These are phyloP conservation scores for Claviceps sp. DNA, from an alignment of 2,329 filamentous ascomycete genomes.

Conservation along the genomic window DNA sequence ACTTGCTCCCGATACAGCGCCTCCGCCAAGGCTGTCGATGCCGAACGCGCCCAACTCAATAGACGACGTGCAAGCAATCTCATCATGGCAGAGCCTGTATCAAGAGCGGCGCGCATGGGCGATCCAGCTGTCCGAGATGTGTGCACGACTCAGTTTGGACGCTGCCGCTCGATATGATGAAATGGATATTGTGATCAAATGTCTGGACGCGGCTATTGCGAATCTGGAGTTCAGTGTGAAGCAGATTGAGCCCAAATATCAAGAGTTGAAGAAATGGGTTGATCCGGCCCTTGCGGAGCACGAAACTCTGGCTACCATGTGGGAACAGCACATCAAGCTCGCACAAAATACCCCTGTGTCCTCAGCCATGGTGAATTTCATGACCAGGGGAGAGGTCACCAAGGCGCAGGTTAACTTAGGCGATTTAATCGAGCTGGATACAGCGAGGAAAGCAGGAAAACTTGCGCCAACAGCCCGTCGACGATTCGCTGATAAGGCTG, in stretches of 20 bases:
- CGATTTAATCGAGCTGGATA: conserved; percentile 63
- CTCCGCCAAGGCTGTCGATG: conserved; percentile 41
- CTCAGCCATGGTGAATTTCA: conserved; percentile 50
- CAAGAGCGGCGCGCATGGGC: conserved; percentile 73
- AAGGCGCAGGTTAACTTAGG: conserved; percentile 47
- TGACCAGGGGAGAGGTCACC: conserved; percentile 35
- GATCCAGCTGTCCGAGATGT: conserved; percentile 53
- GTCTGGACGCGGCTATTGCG: conserved; percentile 70
- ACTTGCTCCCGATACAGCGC: conserved; percentile 33
- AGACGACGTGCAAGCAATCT: conserved; percentile 62
- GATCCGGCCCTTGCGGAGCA: conserved; percentile 56
- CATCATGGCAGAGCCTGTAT: conserved; percentile 83
- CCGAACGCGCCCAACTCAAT: conserved; percentile 71
- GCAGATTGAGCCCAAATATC: conserved; percentile 56
- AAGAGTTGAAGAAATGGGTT: conserved; percentile 58
- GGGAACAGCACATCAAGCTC: conserved; percentile 55
- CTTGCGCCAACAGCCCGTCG: conserved; percentile 44
- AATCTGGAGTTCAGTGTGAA: conserved; percentile 70
- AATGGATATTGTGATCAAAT: conserved; percentile 64
- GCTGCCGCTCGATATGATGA: conserved; percentile 56
- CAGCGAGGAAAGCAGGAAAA: conserved; percentile 58
- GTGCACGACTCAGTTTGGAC: conserved; percentile 47
- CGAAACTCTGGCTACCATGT: conserved; percentile 45
- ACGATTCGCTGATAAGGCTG: conserved; percentile 45
- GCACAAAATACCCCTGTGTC: conserved; percentile 53